phyloP scores from a whole-genome alignment of 2,329 filamentous ascomycete genomes.

The Beauveria varroae region DNA sequence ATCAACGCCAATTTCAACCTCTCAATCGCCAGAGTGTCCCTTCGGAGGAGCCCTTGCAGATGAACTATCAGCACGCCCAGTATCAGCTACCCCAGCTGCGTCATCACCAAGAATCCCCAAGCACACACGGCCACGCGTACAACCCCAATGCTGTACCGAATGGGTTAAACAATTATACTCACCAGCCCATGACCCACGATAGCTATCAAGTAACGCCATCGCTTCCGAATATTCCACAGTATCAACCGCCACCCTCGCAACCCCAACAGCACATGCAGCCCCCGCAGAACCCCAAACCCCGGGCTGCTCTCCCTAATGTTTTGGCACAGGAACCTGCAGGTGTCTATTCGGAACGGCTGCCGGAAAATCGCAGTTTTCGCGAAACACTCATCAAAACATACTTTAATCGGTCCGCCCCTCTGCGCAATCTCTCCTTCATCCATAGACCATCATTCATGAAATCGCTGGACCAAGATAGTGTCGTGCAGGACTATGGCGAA shows the following conservation, averaged over 20 bases:
- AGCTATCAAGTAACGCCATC: neutral
- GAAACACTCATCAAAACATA: slow-evolving; percentile 14
- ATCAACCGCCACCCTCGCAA: slow-evolving; percentile 1
- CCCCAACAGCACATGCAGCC: slow-evolving; percentile 3
- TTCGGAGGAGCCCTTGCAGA: neutral
- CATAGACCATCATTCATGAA: slow-evolving; percentile 20
- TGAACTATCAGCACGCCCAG: neutral
- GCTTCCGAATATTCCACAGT: neutral
- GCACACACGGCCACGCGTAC: neutral
- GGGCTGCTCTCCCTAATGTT: neutral
- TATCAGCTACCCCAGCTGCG: slow-evolving; percentile 7
- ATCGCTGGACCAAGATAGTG: slow-evolving; percentile 16
- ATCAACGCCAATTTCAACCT: slow-evolving; percentile 10
- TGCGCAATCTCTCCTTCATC: slow-evolving; percentile 19
- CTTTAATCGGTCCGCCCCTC: slow-evolving; percentile 18
- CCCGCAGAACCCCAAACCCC: neutral
- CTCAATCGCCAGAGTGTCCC: slow-evolving; percentile 2
- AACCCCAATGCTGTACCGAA: neutral
- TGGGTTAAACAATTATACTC: neutral
- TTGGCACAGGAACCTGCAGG: neutral
- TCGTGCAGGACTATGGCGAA: slow-evolving; percentile 18
- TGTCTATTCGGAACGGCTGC: slow-evolving; percentile 15
- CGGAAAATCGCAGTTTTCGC: slow-evolving; percentile 13
- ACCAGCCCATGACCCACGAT: neutral
- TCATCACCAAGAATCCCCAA: neutral